Conservation (phyloP, 2,329 filamentous ascomycete species). For the Stagonosporopsis rhizophila region DNA sequence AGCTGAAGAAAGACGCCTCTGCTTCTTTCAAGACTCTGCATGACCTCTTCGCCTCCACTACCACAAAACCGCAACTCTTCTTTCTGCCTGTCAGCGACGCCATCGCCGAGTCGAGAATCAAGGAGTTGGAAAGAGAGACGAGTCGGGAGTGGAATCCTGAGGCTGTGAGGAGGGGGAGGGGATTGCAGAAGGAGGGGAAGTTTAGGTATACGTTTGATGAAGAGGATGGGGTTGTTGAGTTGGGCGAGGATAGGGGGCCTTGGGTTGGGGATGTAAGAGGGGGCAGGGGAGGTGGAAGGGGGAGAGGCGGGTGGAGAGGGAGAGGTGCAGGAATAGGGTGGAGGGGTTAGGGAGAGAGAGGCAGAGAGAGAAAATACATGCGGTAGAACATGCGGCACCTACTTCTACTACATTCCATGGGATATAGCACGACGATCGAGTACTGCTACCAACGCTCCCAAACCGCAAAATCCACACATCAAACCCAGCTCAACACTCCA, state of each 20-base stretch:
- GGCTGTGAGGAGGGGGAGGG: slow-evolving; percentile 39
- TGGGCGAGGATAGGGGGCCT: slow-evolving; percentile 43
- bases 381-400: no score
- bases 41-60: slow-evolving; percentile 66
- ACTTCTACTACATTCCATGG: no score
- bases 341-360: no score
- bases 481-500: no score
- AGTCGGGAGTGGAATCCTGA: slow-evolving; percentile 51
- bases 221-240: slow-evolving; percentile 53
- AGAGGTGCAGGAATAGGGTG: no score
- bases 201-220: slow-evolving; percentile 55
- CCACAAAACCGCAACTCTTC: slow-evolving; percentile 69
- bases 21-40: slow-evolving; percentile 62
- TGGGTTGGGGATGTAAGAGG: slow-evolving; percentile 33
- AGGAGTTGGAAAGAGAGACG: slow-evolving; percentile 60
- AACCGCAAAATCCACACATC: no score
- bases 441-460: no score
- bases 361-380: no score
- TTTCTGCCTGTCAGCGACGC: slow-evolving; percentile 70
- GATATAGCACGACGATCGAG: no score
- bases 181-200: slow-evolving; percentile 40
- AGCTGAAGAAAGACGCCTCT: slow-evolving; percentile 32
- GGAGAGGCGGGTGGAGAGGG: neutral
- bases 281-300: slow-evolving; percentile 19
- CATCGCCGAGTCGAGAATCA: slow-evolving; percentile 69